Percentiles rank a stretch among this genome's conserved stretches.
phyloP scores from a whole-genome alignment of 306 rosid genomes.

The Ormosia semicastrata region DNA sequence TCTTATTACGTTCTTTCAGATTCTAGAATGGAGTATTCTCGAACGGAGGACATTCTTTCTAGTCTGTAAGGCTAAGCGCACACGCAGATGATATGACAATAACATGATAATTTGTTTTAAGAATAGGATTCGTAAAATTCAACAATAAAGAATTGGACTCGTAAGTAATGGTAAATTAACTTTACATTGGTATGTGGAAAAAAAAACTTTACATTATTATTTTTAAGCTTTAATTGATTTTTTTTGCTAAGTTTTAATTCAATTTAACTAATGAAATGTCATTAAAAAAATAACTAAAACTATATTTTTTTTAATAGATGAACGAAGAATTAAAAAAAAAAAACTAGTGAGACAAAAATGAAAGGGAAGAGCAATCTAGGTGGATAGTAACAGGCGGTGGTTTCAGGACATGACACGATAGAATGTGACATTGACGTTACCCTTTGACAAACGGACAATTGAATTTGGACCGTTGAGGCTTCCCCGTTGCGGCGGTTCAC shows the following conservation, averaged over 20 bases:
- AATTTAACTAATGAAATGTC: too few species aligned
- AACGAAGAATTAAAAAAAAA: too few species aligned
- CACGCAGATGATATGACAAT: background rate
- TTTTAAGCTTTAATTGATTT: too few species aligned
- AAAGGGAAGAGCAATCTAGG: background rate
- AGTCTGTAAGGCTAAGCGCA: background rate
- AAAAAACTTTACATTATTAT: too few species aligned
- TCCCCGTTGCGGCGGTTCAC: background rate
- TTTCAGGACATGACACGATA: background rate
- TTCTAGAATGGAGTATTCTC: background rate
- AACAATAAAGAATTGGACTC: too few species aligned
- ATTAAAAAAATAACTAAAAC: background rate
- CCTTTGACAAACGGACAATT: background rate
- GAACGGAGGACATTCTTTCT: background rate
- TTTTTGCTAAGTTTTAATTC: too few species aligned
- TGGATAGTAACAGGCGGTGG: slow-evolving; percentile 20
- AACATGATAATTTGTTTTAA: too few species aligned
- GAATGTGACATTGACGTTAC: background rate
- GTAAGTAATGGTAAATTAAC: too few species aligned
- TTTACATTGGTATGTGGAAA: too few species aligned
- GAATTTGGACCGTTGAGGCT: slow-evolving; percentile 30
- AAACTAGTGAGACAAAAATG: too few species aligned
- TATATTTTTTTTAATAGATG: too few species aligned
- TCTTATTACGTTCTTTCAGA: background rate
- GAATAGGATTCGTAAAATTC: too few species aligned